phyloP scores from a whole-genome alignment of 148 eudicot species.

The Camellia lanceoleosa region DNA sequence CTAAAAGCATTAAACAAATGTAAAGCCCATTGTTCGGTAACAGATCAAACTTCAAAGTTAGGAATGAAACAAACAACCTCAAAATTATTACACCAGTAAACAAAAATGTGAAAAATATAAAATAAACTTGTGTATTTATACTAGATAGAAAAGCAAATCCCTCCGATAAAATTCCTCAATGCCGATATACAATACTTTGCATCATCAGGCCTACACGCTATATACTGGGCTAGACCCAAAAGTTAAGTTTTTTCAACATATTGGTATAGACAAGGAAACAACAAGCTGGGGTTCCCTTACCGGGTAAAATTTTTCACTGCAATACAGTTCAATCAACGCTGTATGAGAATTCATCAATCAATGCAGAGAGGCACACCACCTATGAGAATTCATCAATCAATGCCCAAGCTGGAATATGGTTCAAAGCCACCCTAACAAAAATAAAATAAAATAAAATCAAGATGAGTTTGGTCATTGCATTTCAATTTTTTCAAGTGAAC shows the following conservation, averaged over 20 bases:
- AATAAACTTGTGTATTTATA: background rate
- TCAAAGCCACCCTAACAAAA: constrained; percentile 69
- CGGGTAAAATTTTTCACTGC: background rate
- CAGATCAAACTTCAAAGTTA: background rate
- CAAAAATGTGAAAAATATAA: background rate
- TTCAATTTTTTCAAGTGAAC: background rate
- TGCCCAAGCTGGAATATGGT: constrained; percentile 77
- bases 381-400: constrained; percentile 45
- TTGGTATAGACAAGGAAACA: background rate
- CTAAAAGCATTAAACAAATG: background rate
- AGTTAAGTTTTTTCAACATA: background rate
- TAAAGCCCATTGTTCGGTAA: background rate
- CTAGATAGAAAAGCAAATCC: background rate
- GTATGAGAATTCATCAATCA: constrained; percentile 39
- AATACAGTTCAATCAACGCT: background rate
- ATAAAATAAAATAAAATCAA: constrained; percentile 5
- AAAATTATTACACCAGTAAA: background rate
- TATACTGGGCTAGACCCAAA: background rate
- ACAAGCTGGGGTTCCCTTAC: background rate
- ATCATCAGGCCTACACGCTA: background rate
- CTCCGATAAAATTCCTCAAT: constrained; percentile 2
- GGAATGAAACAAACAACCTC: background rate
- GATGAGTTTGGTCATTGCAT: background rate
- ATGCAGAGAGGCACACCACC: too few species aligned
- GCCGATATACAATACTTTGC: background rate